phyloP scores from a whole-genome alignment of 805 yeast species.

The Ogataea salicorniae region DNA sequence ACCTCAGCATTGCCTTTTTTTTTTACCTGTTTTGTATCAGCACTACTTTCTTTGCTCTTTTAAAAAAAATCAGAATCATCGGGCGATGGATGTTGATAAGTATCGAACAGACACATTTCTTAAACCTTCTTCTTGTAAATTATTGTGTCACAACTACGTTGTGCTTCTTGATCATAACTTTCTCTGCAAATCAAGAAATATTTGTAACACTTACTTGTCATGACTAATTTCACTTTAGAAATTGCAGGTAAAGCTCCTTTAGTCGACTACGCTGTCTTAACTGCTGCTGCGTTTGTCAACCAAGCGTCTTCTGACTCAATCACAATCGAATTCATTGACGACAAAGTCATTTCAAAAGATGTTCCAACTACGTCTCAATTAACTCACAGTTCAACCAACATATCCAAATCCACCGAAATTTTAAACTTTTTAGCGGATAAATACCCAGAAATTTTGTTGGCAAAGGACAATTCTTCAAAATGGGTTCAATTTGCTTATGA shows the following conservation, averaged over 20 bases:
- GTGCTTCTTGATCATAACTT: background rate
- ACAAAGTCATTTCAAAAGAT: conserved; percentile 50
- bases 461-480: conserved; percentile 38
- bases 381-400: conserved; percentile 37
- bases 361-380: conserved; percentile 38
- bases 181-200: background rate
- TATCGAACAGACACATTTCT: too few species aligned
- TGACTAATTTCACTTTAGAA: conserved; percentile 41
- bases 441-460: conserved; percentile 43
- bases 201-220: background rate
- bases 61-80: too few species aligned
- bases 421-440: conserved; percentile 46
- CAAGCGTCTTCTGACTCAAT: conserved; percentile 42
- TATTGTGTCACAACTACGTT: background rate
- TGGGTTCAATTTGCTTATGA: conserved; percentile 68
- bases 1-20: too few species aligned
- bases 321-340: conserved; percentile 65
- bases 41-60: too few species aligned
- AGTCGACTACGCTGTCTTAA: conserved; percentile 72
- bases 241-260: conserved; percentile 84
- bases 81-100: too few species aligned
- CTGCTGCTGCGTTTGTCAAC: conserved; percentile 75
- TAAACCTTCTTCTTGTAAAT: too few species aligned
- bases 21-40: too few species aligned
- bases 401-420: conserved; percentile 38